Conservation (phyloP, 2,329 filamentous ascomycete species). For the Penicillium occitanis region DNA sequence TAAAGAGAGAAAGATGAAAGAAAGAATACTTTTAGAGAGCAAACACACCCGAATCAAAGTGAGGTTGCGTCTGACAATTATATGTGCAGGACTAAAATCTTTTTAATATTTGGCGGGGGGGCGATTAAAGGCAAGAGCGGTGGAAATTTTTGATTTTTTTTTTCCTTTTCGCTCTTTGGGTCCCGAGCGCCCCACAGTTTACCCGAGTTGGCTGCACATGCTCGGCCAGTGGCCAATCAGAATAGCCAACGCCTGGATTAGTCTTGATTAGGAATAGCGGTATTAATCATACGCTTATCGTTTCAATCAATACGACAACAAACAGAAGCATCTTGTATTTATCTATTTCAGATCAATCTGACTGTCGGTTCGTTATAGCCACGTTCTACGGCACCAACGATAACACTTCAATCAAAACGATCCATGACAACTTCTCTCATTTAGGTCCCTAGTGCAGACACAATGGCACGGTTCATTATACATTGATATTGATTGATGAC, state of each 20-base stretch:
- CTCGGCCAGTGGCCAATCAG: background rate
- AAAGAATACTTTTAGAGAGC: slow-evolving; percentile 16
- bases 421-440: background rate
- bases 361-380: background rate
- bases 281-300: background rate
- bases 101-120: slow-evolving; percentile 25
- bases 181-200: background rate
- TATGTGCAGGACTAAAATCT: slow-evolving; percentile 23
- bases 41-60: slow-evolving; percentile 6
- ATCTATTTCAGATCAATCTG: no score
- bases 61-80: slow-evolving; percentile 13
- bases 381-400: background rate
- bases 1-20: slow-evolving; percentile 18
- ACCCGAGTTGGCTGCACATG: slow-evolving; percentile 3
- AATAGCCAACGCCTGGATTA: background rate
- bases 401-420: no score
- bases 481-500: background rate
- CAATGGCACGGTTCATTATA: background rate
- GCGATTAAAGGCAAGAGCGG: slow-evolving; percentile 17
- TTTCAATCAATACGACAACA: background rate
- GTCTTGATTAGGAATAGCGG: background rate
- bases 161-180: slow-evolving; percentile 4
- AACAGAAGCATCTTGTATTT: background rate
- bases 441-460: background rate
- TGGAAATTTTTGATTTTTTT: slow-evolving; percentile 11